Evolutionary conservation across 2,329 filamentous ascomycete genomes (phyloP), one percentile per base, ranked within the genome.

Genomic region (Pestalotiopsis sp.): DNA sequence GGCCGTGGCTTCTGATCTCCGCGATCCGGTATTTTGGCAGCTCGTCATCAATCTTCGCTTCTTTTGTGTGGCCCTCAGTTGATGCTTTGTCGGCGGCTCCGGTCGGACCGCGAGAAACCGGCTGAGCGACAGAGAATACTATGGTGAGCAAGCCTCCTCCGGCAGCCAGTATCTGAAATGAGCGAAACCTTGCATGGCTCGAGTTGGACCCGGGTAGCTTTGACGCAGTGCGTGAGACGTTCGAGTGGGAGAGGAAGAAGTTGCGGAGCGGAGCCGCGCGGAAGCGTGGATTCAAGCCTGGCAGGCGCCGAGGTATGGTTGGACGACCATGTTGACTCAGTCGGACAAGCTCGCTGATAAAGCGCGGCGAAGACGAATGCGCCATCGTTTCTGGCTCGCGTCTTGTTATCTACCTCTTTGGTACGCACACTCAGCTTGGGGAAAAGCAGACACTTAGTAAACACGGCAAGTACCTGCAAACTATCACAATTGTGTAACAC

Each of bases 1-100:
- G 80, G n/a, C 86, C 84, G 71, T 89, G 87, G 64, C 84, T 79
- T 62, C 83, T 85, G 61, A 89, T 77, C 67, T 88, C 85, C 13
- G 82, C 77, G 14, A 89, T 80, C 38, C 84, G 82, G 72, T 82
- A 88, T 3, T 83, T 82, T 14, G 86, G 86, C 1, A 86, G 76
- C 11, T 76, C 77, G 2, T 83, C 80, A 80, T 80, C 64, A 72
- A 31, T 64, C 57, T 17, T 74, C 68, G 70, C 58, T 41, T 64
- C 52, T 14, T 70, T 60, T 17, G 71, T 68, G 2, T 66, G 52
- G 25, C 13, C 13, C 23, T 67, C n/a, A n/a, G n/a, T 59, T 25
- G 23, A 59, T 23, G 14, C 57, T 17, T 23, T 27, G 3, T 27
- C 11, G 25, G 23, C 17, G 9, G 71, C 64, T 14, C 74, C 71